A percentile compares a stretch with the other conserved stretches of the same genome.
Conservation (phyloP, 805 yeast species). For the Wickerhamomyces alni region DNA sequence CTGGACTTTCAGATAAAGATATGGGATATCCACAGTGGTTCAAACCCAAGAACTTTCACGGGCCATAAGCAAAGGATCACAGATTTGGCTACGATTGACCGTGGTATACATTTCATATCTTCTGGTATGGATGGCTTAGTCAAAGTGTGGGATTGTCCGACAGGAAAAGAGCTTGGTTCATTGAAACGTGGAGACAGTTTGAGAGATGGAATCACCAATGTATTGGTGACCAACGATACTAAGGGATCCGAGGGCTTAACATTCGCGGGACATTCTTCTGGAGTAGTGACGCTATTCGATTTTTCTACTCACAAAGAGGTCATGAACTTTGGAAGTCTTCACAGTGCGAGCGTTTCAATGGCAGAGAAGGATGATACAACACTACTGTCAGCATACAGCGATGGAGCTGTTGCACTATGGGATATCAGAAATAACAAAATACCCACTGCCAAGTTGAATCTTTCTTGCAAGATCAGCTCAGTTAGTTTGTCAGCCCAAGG, state of each 20-base stretch:
- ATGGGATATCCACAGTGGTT: slow-evolving; percentile 49
- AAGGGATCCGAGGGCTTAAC: background rate
- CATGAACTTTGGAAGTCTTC: slow-evolving; percentile 21
- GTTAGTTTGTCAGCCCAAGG: no score
- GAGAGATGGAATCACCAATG: slow-evolving; percentile 29
- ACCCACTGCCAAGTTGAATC: background rate
- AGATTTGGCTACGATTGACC: slow-evolving; percentile 46
- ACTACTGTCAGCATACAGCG: slow-evolving; percentile 29
- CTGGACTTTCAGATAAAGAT: slow-evolving; percentile 53
- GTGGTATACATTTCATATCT: slow-evolving; percentile 63
- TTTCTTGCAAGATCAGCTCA: no score
- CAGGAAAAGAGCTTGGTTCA: slow-evolving; percentile 38
- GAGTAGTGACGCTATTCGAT: slow-evolving; percentile 36
- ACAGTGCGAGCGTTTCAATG: slow-evolving; percentile 11
- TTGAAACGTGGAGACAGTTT: slow-evolving; percentile 31
- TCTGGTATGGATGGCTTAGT: slow-evolving; percentile 50
- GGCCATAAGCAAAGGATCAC: slow-evolving; percentile 47
- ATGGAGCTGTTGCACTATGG: slow-evolving; percentile 35
- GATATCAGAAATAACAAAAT: slow-evolving; percentile 25
- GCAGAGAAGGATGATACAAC: background rate
- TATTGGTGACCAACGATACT: slow-evolving; percentile 8
- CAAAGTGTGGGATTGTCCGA: slow-evolving; percentile 65
- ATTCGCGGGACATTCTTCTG: slow-evolving; percentile 37
- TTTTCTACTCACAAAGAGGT: slow-evolving; percentile 22
- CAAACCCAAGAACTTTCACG: slow-evolving; percentile 42